A percentile compares a stretch with the other conserved stretches of the same genome.
Conservation (phyloP, 768 basidiomycete genomes). For the Naganishia randhawae region DNA sequence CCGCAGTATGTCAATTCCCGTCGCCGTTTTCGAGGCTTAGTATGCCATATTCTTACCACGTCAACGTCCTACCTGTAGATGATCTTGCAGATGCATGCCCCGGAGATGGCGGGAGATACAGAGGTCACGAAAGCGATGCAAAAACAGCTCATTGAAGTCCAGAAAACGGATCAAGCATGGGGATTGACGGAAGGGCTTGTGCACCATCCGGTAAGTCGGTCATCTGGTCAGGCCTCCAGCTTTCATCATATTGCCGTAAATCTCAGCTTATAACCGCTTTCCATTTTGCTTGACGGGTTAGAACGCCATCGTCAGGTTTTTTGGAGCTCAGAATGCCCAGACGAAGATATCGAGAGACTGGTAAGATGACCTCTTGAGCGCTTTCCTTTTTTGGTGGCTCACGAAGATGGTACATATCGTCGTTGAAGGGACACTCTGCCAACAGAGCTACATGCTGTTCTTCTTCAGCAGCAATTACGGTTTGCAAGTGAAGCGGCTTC, state of each 20-base stretch:
- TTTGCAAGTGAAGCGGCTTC: conserved; percentile 62
- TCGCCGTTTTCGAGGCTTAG: background rate
- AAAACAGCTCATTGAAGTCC: conserved; percentile 41
- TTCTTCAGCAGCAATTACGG: conserved; percentile 67
- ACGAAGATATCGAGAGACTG: conserved; percentile 92
- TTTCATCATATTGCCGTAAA: background rate
- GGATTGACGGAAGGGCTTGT: conserved; percentile 45
- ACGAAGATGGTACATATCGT: background rate
- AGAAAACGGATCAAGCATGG: conserved; percentile 44
- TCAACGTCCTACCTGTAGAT: conserved; percentile 29
- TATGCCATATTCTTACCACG: background rate
- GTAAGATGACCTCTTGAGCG: conserved; percentile 52
- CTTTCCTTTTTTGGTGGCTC: background rate
- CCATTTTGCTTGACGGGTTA: conserved; percentile 20
- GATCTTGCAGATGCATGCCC: conserved; percentile 42
- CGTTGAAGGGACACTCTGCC: conserved; percentile 73
- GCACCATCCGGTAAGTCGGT: conserved; percentile 38
- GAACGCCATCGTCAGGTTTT: conserved; percentile 86
- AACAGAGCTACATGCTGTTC: conserved; percentile 57
- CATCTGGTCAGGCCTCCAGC: background rate
- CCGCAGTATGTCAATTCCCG: conserved; percentile 32
- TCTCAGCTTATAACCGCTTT: background rate
- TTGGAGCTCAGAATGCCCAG: conserved; percentile 87
- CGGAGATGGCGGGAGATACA: conserved; percentile 38
- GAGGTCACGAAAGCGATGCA: conserved; percentile 41